phyloP scores from a whole-genome alignment of 495 filamentous ascomycete genomes.

The Aspergillus steynii region DNA sequence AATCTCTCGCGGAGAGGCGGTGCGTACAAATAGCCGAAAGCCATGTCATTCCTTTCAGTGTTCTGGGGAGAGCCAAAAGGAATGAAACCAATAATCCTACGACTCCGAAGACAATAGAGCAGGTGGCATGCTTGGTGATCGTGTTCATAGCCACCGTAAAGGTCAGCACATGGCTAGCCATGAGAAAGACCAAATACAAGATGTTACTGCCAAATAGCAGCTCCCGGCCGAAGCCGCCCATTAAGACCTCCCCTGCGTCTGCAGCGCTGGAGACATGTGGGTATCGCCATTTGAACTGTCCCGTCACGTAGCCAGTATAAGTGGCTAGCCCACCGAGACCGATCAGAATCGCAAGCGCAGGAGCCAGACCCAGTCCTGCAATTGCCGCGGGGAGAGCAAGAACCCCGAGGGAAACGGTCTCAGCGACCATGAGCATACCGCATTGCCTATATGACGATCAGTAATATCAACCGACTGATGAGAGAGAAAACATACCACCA shows the following conservation, averaged over 20 bases:
- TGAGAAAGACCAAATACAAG: slow-evolving; percentile 65
- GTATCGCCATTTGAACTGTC: slow-evolving; percentile 63
- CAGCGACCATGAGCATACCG: slow-evolving; percentile 55
- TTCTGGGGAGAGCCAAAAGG: slow-evolving; percentile 60
- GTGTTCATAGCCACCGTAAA: slow-evolving; percentile 69
- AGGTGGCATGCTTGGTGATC: slow-evolving; percentile 57
- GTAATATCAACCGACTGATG: neutral
- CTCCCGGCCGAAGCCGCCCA: slow-evolving; percentile 59
- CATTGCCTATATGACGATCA: slow-evolving; percentile 12
- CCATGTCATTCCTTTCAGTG: slow-evolving; percentile 52
- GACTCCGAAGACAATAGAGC: slow-evolving; percentile 62
- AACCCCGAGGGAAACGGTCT: slow-evolving; percentile 63
- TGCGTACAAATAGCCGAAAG: slow-evolving; percentile 54
- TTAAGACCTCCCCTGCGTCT: slow-evolving; percentile 62
- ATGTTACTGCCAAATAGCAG: slow-evolving; percentile 57
- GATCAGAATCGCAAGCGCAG: slow-evolving; percentile 59
- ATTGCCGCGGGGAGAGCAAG: slow-evolving; percentile 56
- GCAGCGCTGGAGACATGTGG: slow-evolving; percentile 64
- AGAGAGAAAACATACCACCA: slow-evolving; percentile 26
- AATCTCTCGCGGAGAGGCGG: neutral
- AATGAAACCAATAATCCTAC: slow-evolving; percentile 59
- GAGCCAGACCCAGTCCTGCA: slow-evolving; percentile 56
- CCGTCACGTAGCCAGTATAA: slow-evolving; percentile 69
- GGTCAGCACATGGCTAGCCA: slow-evolving; percentile 68
- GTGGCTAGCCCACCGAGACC: slow-evolving; percentile 59